A percentile compares a stretch with the other conserved stretches of the same genome.
phyloP scores from a whole-genome alignment of 2,329 filamentous ascomycete genomes.

The Fusarium stilboides region DNA sequence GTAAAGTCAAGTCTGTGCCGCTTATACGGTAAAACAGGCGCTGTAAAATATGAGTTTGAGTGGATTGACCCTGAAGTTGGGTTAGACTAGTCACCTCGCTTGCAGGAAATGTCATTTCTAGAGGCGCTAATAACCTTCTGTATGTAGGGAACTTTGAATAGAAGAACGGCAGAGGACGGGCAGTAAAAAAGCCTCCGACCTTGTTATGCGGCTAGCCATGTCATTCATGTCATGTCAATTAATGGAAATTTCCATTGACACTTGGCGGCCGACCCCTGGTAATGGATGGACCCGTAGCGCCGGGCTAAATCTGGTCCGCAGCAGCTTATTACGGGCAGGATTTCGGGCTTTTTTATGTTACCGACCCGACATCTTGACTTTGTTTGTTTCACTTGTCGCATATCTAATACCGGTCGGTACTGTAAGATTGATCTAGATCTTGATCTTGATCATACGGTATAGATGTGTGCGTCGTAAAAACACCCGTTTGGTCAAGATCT shows the following conservation, averaged over 20 bases:
- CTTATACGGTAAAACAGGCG: too few relatives aligned
- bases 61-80: too few relatives aligned
- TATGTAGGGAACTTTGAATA: too few relatives aligned
- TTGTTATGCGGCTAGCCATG: background rate
- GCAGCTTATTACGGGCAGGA: conserved; percentile 13
- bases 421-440: background rate
- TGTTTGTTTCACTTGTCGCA: conserved; percentile 7
- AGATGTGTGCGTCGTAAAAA: too few relatives aligned
- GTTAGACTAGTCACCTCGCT: too few relatives aligned
- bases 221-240: background rate
- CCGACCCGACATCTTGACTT: conserved; percentile 10
- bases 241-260: background rate
- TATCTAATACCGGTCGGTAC: background rate
- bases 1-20: too few relatives aligned
- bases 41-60: too few relatives aligned
- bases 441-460: background rate
- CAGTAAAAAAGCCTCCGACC: too few relatives aligned
- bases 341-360: conserved; percentile 32
- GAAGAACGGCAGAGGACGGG: too few relatives aligned
- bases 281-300: conserved; percentile 5
- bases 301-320: conserved; percentile 31
- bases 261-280: conserved; percentile 43
- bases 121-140: too few relatives aligned
- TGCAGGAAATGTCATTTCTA: too few relatives aligned
- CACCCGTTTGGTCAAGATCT: too few relatives aligned